Conservation (phyloP, 2,329 filamentous ascomycete genomes). For the Phyllosticta paracitricarpa region DNA sequence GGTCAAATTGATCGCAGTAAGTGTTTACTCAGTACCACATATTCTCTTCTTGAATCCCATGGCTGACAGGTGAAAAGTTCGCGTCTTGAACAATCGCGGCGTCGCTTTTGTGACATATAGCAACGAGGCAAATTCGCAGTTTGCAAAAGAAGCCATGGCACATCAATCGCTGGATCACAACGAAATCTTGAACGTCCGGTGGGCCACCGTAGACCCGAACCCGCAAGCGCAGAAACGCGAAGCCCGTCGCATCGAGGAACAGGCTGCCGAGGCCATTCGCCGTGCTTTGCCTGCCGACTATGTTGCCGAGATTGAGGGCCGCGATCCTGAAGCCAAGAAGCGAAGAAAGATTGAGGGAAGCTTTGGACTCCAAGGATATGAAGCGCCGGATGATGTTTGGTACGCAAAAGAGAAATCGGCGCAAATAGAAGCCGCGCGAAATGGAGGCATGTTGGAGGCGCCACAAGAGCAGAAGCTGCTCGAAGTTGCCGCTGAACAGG, state of each 20-base stretch:
- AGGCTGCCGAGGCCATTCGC: slow-evolving; percentile 88
- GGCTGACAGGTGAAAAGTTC: slow-evolving; percentile 31
- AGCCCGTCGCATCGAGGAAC: slow-evolving; percentile 80
- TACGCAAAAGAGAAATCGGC: slow-evolving; percentile 69
- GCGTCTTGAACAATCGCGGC: slow-evolving; percentile 78
- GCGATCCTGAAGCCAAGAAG: slow-evolving; percentile 78
- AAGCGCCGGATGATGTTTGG: slow-evolving; percentile 89
- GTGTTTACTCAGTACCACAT: slow-evolving; percentile 10
- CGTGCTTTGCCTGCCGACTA: slow-evolving; percentile 81
- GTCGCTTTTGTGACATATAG: slow-evolving; percentile 93
- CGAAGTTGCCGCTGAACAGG: slow-evolving; percentile 32
- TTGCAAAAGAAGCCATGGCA: slow-evolving; percentile 74
- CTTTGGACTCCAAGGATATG: slow-evolving; percentile 83
- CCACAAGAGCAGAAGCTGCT: slow-evolving; percentile 42
- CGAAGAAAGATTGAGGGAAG: slow-evolving; percentile 79
- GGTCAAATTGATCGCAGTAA: slow-evolving; percentile 71
- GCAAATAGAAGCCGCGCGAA: slow-evolving; percentile 53
- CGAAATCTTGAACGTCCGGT: slow-evolving; percentile 89
- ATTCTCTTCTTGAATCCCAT: background rate
- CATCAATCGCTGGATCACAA: slow-evolving; percentile 85
- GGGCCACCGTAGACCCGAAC: slow-evolving; percentile 95
- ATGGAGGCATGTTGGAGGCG: slow-evolving; percentile 50
- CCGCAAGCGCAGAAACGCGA: slow-evolving; percentile 90
- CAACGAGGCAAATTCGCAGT: slow-evolving; percentile 53
- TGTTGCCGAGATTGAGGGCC: slow-evolving; percentile 86